These are phyloP conservation scores for Neurospora intermedia DNA, from an alignment of 495 filamentous ascomycete genomes.

Conservation along the genomic window DNA sequence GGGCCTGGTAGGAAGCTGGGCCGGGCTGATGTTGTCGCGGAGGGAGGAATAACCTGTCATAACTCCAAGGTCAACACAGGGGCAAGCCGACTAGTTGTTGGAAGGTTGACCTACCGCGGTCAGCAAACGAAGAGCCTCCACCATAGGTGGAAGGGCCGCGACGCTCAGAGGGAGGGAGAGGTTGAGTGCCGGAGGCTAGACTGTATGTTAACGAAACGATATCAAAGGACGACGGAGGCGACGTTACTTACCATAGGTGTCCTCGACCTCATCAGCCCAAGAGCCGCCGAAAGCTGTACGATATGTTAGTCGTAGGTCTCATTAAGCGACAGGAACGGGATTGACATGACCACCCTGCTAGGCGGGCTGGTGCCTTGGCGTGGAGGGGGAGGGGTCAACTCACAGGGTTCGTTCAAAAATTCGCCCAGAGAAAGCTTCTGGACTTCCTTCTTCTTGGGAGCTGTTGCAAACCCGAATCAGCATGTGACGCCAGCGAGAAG, in stretches of 20 bases:
- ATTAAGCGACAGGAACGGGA: background rate
- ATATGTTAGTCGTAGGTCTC: conserved; percentile 7
- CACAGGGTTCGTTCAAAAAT: conserved; percentile 83
- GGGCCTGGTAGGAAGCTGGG: conserved; percentile 69
- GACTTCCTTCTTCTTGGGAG: conserved; percentile 81
- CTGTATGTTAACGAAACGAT: conserved; percentile 6
- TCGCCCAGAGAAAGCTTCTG: conserved; percentile 84
- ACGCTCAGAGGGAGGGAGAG: conserved; percentile 33
- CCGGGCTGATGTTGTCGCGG: conserved; percentile 62
- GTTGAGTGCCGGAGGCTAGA: conserved; percentile 29
- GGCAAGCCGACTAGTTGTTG: conserved; percentile 7
- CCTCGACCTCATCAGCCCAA: conserved; percentile 98
- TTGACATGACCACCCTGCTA: background rate
- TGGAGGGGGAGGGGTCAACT: conserved; percentile 21
- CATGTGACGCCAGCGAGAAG: conserved; percentile 3
- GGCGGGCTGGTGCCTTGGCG: conserved; percentile 13
- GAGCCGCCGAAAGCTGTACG: conserved; percentile 64
- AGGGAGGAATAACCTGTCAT: conserved; percentile 45
- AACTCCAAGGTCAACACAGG: background rate
- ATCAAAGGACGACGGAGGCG: conserved; percentile 2
- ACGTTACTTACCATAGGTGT: conserved; percentile 52
- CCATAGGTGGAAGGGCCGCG: conserved; percentile 22
- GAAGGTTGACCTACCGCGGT: conserved; percentile 25
- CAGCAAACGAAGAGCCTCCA: conserved; percentile 17
- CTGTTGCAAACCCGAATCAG: conserved; percentile 42